Evolutionary conservation across 805 yeast species (phyloP).

Genomic region (Blastobotrys chiropterorum): DNA sequence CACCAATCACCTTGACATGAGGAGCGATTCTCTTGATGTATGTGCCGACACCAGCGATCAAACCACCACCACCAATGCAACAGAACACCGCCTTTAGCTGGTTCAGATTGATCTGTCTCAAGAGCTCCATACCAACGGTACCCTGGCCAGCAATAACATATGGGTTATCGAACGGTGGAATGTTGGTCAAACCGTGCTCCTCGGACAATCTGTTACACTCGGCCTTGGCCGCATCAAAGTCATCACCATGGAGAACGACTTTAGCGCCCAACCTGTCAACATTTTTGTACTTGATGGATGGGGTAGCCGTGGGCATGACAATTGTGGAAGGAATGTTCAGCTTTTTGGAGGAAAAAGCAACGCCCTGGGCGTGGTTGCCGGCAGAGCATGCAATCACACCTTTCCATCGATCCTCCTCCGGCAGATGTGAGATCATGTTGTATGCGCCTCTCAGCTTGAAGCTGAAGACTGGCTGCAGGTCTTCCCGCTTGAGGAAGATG

Average conservation of each 20-base stretch:
- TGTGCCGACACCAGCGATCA: conserved; percentile 83
- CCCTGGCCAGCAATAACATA: conserved; percentile 99
- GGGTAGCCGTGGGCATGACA: conserved; percentile 97
- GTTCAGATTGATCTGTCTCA: conserved; percentile 76
- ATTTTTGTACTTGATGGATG: conserved; percentile 86
- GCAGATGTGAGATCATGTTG: conserved; percentile 87
- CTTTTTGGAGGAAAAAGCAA: conserved; percentile 82
- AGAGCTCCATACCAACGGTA: conserved; percentile 87
- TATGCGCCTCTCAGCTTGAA: conserved; percentile 97
- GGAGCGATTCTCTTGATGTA: conserved; percentile 94
- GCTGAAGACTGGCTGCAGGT: conserved; percentile 87
- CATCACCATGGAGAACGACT: conserved; percentile 89
- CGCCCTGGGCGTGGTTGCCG: conserved; percentile 99
- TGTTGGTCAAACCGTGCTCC: conserved; percentile 71
- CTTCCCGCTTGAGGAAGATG: conserved; percentile 83
- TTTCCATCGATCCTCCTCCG: conserved; percentile 48
- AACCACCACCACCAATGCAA: conserved; percentile 97
- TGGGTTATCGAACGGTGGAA: conserved; percentile 99
- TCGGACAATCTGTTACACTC: conserved; percentile 73
- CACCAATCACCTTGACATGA: conserved; percentile 93
- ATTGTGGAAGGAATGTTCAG: conserved; percentile 90
- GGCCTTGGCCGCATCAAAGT: conserved; percentile 88
- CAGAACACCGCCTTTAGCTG: conserved; percentile 81
- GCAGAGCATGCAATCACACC: conserved; percentile 99
- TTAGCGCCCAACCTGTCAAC: conserved; percentile 91